Conservation (phyloP, 2,329 filamentous ascomycete genomes). For the Aspergillus brunneoviolaceus region DNA sequence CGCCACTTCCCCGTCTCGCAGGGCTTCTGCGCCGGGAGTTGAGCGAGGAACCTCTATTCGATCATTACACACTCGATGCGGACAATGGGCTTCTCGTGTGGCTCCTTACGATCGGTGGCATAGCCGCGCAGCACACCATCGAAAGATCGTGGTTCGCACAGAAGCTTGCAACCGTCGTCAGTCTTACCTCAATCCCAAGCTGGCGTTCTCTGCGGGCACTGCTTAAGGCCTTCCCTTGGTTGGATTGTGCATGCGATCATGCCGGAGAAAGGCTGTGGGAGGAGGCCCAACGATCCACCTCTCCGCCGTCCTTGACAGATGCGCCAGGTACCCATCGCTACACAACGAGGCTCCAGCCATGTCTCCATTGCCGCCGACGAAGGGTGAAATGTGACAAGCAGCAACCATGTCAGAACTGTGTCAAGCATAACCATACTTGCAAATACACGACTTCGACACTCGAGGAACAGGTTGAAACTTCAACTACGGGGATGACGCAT, state of each 20-base stretch:
- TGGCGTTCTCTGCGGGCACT: neutral
- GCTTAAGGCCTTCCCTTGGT: neutral
- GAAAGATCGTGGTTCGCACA: conserved; percentile 1
- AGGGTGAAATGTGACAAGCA: neutral
- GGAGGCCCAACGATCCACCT: neutral
- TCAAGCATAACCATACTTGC: neutral
- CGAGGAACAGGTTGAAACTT: neutral
- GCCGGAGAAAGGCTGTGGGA: conserved; percentile 1
- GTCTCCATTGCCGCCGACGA: neutral
- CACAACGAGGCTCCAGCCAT: neutral
- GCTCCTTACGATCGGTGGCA: neutral
- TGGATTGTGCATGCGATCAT: conserved; percentile 2
- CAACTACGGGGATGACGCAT: neutral
- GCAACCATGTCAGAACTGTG: neutral
- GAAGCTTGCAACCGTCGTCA: neutral
- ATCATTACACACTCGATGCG: neutral
- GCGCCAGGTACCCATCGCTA: neutral
- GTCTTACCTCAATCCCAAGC: no score
- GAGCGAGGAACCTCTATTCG: no score
- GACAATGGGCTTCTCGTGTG: neutral
- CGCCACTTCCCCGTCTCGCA: neutral
- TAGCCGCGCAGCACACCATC: neutral
- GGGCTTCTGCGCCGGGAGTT: neutral
- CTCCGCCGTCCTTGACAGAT: no score
- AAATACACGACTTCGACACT: neutral